Base-by-base conservation (phyloP, 257 asterid genomes). In the Ophiorrhiza pumila region DNA sequence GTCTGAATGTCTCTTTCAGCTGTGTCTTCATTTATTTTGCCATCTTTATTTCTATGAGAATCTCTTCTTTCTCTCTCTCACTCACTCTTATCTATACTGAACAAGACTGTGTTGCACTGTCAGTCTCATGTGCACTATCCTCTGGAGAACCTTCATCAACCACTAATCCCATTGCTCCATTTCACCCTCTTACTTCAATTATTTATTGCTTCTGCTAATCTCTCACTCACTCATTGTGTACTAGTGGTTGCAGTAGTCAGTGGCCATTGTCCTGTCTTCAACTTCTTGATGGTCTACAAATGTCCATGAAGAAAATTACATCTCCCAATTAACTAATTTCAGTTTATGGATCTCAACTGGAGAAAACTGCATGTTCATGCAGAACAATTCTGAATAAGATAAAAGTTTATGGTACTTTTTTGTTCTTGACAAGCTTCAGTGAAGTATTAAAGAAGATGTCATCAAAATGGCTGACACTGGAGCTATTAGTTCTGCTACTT, bases 101-200 rank as follows among this genome's bases (percentile, higher is more conserved):
- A 76, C 62, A 74, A 71, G 80, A 78, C 80, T 65, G 75, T 68
- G 79, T 65, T 65, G 69, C 84, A 72, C 71, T 83, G 89, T 84
- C 95, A 85, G 88, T 88, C 88, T 86, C 96, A 83, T 79, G 92
- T 86, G 83, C 79, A 82, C 69, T 80, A 86, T 87, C 94, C 74
- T 74, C 80, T 50, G 22, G 76, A 58, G 62, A 76, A 68, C 76
- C 66, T 69, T 79, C 86, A 76, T 77, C 86, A 81, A 77, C 90
- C 89, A 84, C 84, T 78, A 74, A 45, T 59, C 49, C 55, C 71
- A 75, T 68, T 82, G 79, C 76, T 80, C 81, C 66, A 61, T 55
- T 72, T 65, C 68, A 29, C 77, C 67, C 77, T 62, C 68, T 74
- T 37, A 31, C 62, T 57, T 74, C 72, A 34, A 31, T 77, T 72